phyloP scores from a whole-genome alignment of 192 early-diverging fungal species.

The Gigaspora rosea region DNA sequence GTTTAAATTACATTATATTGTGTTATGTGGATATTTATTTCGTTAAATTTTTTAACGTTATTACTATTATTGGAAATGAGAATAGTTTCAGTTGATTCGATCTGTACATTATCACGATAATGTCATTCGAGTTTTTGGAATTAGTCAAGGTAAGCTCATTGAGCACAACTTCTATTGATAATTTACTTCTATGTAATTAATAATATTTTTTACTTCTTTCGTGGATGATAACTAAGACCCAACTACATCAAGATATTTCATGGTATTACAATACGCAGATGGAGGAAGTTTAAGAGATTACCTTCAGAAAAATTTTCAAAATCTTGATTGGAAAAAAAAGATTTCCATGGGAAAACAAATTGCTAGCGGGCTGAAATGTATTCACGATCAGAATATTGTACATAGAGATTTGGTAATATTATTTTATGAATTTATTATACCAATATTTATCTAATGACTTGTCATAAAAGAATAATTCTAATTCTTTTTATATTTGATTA shows the following conservation, averaged over 20 bases:
- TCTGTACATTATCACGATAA: slow-evolving; percentile 14
- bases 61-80: background rate
- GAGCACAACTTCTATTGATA: background rate
- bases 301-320: background rate
- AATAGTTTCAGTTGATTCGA: slow-evolving; percentile 5
- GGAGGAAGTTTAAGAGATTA: slow-evolving; percentile 4
- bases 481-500: no score
- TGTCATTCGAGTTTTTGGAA: slow-evolving; percentile 3
- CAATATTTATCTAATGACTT: background rate
- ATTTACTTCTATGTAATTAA: background rate
- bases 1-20: background rate
- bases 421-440: background rate
- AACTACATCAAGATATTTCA: slow-evolving; percentile 11
- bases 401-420: slow-evolving; percentile 22
- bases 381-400: slow-evolving; percentile 30
- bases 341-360: slow-evolving; percentile 12
- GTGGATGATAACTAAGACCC: background rate
- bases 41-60: background rate
- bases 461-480: no score
- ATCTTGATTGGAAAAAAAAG: background rate
- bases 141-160: slow-evolving; percentile 1
- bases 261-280: slow-evolving; percentile 14
- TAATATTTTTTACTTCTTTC: background rate
- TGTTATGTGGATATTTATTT: background rate
- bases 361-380: slow-evolving; percentile 7